phyloP scores from a whole-genome alignment of 2,329 filamentous ascomycete genomes.

The Pochonia chlamydosporia region DNA sequence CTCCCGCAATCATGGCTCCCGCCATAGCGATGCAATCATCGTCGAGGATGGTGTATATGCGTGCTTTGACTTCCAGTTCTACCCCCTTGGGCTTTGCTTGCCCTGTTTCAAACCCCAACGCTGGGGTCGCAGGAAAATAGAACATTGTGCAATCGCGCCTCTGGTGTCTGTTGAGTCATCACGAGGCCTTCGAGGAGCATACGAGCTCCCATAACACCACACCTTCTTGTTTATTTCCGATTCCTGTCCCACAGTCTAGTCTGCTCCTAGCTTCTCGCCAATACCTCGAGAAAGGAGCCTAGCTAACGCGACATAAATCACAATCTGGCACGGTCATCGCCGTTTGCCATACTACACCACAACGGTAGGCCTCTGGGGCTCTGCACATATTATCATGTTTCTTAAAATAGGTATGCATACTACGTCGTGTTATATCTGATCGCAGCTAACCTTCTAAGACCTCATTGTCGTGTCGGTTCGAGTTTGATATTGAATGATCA shows the following conservation, averaged over 20 bases:
- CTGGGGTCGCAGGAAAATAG: slow-evolving; percentile 41
- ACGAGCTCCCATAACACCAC: slow-evolving; percentile 9
- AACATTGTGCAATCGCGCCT: slow-evolving; percentile 16
- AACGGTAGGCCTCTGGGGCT: background rate
- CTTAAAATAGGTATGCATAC: slow-evolving; percentile 1
- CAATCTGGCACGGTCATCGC: background rate
- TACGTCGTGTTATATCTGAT: background rate
- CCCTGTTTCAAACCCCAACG: slow-evolving; percentile 37
- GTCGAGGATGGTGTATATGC: background rate
- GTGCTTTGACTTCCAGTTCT: background rate
- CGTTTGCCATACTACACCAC: background rate
- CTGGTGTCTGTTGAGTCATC: slow-evolving; percentile 15
- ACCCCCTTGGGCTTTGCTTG: background rate
- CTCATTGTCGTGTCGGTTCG: background rate
- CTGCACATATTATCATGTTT: background rate
- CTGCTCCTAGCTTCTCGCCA: background rate
- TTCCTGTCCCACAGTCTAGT: background rate
- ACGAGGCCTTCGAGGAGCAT: slow-evolving; percentile 16
- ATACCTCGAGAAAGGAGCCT: background rate
- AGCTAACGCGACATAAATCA: background rate
- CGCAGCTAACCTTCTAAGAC: background rate
- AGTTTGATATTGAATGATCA: background rate
- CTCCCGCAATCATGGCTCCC: slow-evolving; percentile 5
- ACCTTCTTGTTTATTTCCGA: background rate
- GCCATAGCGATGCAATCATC: background rate